Base-by-base conservation (phyloP, 2,329 filamentous ascomycete genomes). In the Cladosporium sp. region DNA sequence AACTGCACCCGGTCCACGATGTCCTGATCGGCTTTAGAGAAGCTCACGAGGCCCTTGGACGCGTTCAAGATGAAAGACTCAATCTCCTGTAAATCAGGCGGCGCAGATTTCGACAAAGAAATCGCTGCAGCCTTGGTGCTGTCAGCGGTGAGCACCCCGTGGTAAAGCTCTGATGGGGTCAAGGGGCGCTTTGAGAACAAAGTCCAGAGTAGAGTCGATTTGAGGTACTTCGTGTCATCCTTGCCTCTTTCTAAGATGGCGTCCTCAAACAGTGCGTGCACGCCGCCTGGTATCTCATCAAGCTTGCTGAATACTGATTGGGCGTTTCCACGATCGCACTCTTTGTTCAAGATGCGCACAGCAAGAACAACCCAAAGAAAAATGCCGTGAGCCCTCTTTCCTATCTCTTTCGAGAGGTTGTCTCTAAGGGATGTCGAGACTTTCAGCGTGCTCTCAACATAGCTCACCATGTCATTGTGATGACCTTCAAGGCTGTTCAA, bases 131-230 rank as follows among this genome's bases (percentile, higher is more conserved):
- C n/a, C n/a, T 9, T 14, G 35, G n/a, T 13, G 10, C 13, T 14
- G n/a, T 38, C 35, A 13, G 8, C 11, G 8, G 35, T n/a, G n/a
- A 67, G 49, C 10, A 76, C 54, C 46, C 73, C 72, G 63, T 68
- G 70, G 55, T 77, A 79, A 0, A 79, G 67, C 56, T 82, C 72
- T 0, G 69, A 56, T 0, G 66, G 72, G 0, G 41, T 66, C 0
- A 83, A 52, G 0, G 79, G 75, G 0, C 65, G 56, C 9, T 62
- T 66, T 0, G 80, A 69, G 19, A 73, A 82, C 0, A 84, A 65
- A 0, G 84, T 67, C 75, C 76, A 83, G 14, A 77, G 71, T 0
- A 84, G 56, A 33, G 73, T 80, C 0, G 78, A 57, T 0, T 71
- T 52, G 0, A 48, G 35, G 14, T 38, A 10, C 16, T 10, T 40